Evolutionary conservation across 2,329 filamentous ascomycete species (phyloP).

Genomic region (Paraconiothyrium sp.): DNA sequence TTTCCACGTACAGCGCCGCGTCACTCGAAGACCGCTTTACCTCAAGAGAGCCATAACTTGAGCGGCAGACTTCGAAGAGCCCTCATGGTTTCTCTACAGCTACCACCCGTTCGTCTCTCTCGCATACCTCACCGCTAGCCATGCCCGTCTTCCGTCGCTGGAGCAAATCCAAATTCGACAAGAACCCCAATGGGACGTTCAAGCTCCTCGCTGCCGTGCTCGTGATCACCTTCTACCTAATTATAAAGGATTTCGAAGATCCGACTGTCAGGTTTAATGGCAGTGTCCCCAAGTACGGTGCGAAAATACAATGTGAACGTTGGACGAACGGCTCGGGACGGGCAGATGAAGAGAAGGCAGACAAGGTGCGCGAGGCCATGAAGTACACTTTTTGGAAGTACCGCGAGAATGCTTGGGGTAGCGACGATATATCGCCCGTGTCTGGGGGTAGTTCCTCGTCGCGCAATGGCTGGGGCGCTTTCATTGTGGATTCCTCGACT

Average conservation of each 20-base stretch:
- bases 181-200: slow-evolving; percentile 53
- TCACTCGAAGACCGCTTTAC: not conserved
- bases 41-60: not conserved
- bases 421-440: slow-evolving; percentile 52
- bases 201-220: slow-evolving; percentile 52
- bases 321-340: slow-evolving; percentile 48
- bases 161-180: slow-evolving; percentile 49
- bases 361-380: slow-evolving; percentile 51
- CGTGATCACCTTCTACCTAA: slow-evolving; percentile 52
- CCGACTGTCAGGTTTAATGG: slow-evolving; percentile 34
- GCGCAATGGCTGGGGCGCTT: slow-evolving; percentile 55
- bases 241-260: slow-evolving; percentile 50
- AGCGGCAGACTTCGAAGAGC: slow-evolving; percentile 14
- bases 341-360: slow-evolving; percentile 46
- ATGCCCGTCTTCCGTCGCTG: slow-evolving; percentile 51
- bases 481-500: slow-evolving; percentile 53
- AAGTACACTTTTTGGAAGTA: slow-evolving; percentile 53
- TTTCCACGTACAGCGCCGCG: not conserved
- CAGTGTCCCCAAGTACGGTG: slow-evolving; percentile 28
- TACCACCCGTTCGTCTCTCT: slow-evolving; percentile 21
- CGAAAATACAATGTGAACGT: slow-evolving; percentile 44
- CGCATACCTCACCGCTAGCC: slow-evolving; percentile 15
- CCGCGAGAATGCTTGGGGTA: slow-evolving; percentile 51
- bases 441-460: slow-evolving; percentile 46
- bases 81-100: slow-evolving; percentile 35